Evolutionary conservation across 805 yeast genomes (phyloP).

Genomic region (Candida stauntonica): DNA sequence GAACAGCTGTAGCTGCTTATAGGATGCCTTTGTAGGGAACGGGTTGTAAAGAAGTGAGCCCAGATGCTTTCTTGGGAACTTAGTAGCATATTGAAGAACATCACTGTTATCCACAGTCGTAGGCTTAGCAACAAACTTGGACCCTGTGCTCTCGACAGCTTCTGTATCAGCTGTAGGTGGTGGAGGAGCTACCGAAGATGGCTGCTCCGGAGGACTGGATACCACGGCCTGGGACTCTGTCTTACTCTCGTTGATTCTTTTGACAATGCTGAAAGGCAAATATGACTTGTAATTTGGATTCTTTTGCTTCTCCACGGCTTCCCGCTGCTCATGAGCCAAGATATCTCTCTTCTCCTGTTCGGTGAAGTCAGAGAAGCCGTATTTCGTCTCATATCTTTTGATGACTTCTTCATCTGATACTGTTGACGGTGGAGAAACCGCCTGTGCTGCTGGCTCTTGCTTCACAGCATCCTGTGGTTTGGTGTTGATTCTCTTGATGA

Average conservation of each 20-base stretch:
- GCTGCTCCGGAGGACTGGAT: neutral
- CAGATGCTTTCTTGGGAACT: constrained; percentile 42
- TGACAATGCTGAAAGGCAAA: constrained; percentile 20
- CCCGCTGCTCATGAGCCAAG: constrained; percentile 23
- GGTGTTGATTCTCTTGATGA: constrained; percentile 27
- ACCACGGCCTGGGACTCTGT: neutral
- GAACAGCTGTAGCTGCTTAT: constrained; percentile 17
- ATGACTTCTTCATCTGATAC: constrained; percentile 21
- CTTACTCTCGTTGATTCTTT: constrained; percentile 19
- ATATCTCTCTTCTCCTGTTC: constrained; percentile 24
- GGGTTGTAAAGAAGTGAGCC: constrained; percentile 58
- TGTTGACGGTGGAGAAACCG: neutral
- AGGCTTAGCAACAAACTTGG: neutral
- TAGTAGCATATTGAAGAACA: constrained; percentile 36
- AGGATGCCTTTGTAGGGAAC: constrained; percentile 44
- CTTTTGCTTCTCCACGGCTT: constrained; percentile 17
- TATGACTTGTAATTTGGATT: constrained; percentile 23
- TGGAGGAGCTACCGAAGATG: neutral
- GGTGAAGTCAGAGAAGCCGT: constrained; percentile 20
- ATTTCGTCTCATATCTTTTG: constrained; percentile 19
- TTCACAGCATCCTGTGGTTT: constrained; percentile 4
- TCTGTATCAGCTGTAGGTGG: neutral
- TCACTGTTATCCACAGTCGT: constrained; percentile 35
- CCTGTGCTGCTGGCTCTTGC: constrained; percentile 1
- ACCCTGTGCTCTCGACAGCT: too few relatives aligned